Percentiles rank a stretch among this genome's conserved stretches.
These are phyloP conservation scores for Phoenix roebelenii DNA, from an alignment of 176 grass and related monocot species.

Conservation along the genomic window DNA sequence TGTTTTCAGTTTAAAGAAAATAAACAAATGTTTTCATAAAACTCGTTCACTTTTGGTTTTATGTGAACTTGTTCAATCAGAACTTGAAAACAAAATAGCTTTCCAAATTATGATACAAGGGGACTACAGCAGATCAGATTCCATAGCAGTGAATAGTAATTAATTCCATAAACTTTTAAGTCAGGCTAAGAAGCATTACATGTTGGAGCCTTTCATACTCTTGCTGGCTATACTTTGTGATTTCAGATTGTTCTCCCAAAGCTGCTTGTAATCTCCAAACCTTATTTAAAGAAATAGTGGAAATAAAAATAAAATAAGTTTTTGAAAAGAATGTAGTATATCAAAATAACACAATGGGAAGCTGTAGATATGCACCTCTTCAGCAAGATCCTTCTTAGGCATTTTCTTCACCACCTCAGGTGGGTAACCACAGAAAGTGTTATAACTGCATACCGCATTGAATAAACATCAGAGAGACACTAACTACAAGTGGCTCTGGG, in stretches of 20 bases:
- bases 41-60: too few species aligned
- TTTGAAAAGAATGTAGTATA: too few species aligned
- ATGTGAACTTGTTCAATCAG: too few species aligned
- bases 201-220: slow-evolving; percentile 58
- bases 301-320: too few species aligned
- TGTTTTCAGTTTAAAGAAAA: too few species aligned
- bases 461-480: background rate
- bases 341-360: background rate
- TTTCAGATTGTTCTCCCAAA: slow-evolving; percentile 53
- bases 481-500: too few species aligned
- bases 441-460: background rate
- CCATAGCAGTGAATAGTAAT: background rate
- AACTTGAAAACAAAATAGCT: too few species aligned
- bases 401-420: slow-evolving; percentile 13
- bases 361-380: slow-evolving; percentile 3
- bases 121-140: background rate
- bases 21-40: too few species aligned
- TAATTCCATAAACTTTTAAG: too few species aligned
- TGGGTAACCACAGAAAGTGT: slow-evolving; percentile 14
- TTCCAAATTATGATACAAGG: background rate
- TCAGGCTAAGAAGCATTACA: slow-evolving; percentile 18
- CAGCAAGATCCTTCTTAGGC: slow-evolving; percentile 14
- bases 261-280: slow-evolving; percentile 56
- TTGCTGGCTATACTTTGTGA: slow-evolving; percentile 36
- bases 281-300: slow-evolving; percentile 23